Evolutionary conservation across 2,329 filamentous ascomycete species (phyloP).

Genomic region (Neopestalotiopsis sp.): DNA sequence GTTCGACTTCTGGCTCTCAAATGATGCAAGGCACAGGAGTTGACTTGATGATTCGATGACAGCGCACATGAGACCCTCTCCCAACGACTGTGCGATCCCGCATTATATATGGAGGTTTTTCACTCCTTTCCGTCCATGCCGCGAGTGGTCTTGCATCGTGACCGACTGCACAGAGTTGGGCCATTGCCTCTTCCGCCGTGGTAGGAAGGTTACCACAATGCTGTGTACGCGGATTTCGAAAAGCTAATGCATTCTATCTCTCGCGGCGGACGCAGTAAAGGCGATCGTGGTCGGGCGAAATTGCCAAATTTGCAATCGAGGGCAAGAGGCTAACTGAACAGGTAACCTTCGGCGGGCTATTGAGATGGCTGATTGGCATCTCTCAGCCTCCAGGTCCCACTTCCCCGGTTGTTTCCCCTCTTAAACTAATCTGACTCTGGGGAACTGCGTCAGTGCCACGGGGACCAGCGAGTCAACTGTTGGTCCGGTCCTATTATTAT

Average conservation of each 20-base stretch:
- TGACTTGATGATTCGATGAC: not conserved
- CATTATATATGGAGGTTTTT: not conserved
- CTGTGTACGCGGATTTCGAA: not conserved
- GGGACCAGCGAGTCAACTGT: not conserved
- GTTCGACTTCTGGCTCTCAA: not conserved
- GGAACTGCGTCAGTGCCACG: not conserved
- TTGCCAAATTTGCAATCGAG: not conserved
- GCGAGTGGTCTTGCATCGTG: not conserved
- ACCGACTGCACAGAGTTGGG: not conserved
- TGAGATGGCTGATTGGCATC: not conserved
- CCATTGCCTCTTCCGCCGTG: not conserved
- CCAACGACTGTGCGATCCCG: not conserved
- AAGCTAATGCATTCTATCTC: slow-evolving; percentile 7
- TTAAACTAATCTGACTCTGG: not conserved
- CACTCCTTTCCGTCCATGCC: not conserved
- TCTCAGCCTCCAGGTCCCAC: not conserved
- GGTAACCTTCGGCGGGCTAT: not conserved
- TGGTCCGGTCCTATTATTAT: not conserved
- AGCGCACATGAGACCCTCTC: not conserved
- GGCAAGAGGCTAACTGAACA: not conserved
- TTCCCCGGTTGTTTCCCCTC: slow-evolving; percentile 9
- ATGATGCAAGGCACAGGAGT: not conserved
- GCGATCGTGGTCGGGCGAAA: not conserved
- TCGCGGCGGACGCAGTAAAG: not conserved
- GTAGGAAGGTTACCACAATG: not conserved